Evolutionary conservation across 257 asterid genomes (phyloP).

Genomic region (Solanum lycopersicoides): DNA sequence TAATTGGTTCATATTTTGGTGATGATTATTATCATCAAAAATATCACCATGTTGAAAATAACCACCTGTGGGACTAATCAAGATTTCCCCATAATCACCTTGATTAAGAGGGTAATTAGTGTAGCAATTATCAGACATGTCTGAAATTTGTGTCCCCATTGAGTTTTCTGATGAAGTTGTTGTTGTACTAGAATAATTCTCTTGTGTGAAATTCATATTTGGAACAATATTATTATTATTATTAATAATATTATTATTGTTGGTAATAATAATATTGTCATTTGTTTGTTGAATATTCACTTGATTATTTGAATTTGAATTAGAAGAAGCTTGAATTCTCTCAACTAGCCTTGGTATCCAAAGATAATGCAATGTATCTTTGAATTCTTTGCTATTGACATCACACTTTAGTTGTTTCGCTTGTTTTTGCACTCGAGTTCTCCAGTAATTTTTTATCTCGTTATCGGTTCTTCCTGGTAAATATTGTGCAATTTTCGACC

Average conservation of each 20-base stretch:
- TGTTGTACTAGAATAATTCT: constrained; percentile 20
- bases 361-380: constrained; percentile 76
- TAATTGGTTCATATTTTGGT: constrained; percentile 11
- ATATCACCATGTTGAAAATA: constrained; percentile 28
- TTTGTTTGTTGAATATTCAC: background rate
- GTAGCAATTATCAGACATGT: constrained; percentile 54
- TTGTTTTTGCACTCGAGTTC: constrained; percentile 76
- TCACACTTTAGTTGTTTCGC: constrained; percentile 90
- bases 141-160: constrained; percentile 45
- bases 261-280: background rate
- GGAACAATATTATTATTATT: background rate
- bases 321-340: constrained; percentile 58
- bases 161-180: constrained; percentile 57
- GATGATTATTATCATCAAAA: constrained; percentile 11
- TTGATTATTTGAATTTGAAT: background rate
- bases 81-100: constrained; percentile 24
- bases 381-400: constrained; percentile 87
- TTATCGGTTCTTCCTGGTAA: constrained; percentile 72
- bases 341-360: constrained; percentile 88
- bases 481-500: constrained; percentile 82
- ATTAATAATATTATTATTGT: background rate
- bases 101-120: constrained; percentile 32
- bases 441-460: constrained; percentile 75
- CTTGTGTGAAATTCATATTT: constrained; percentile 7
- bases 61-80: constrained; percentile 34